Evolutionary conservation across 306 rosid genomes (phyloP), one percentile per base, ranked within the genome.

Genomic region (Calophaca sinica): DNA sequence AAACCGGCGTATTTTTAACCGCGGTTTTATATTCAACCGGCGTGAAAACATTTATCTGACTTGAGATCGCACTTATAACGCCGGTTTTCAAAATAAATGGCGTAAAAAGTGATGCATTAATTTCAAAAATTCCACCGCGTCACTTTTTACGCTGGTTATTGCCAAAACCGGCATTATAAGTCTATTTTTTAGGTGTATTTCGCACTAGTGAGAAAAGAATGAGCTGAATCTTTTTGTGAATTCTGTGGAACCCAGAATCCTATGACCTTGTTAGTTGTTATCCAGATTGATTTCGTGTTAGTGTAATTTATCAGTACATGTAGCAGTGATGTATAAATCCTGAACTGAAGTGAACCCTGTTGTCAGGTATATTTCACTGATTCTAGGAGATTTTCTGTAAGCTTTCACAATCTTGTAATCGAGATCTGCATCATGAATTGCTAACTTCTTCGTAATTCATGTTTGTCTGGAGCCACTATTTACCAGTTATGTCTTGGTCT

Each of bases 331-430:
- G 38, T n/a, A 10, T 46, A 61, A 33, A 49, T 48, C 78, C 62
- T 72, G 29, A 4, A 31, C 53, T 11, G 31, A 49, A 62, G 20
- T 8, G 53, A 50, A 51, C 9, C 71, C 31, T 33, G 71, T 38
- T 62, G 12, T 62, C 51, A 11, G n/a, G 10, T 62, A 62, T 50
- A 15, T 48, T 74, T 10, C 4, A 20, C 53, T 51, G 35, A 63
- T 63, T 75, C 49, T 52, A 52, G 73, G 35, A n/a, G n/a, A n/a
- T n/a, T n/a, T n/a, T n/a, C n/a, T n/a, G 13, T 53, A 13, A 26
- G 31, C 35, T 64, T 39, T 64, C 7, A 50, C 45, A 52, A 51
- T 63, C 42, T 36, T 38, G 15, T 20, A 46, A 41, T 6, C 44
- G 5, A 46, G 39, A 15, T 44, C 52, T 33, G 14, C 7, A 68